These are phyloP conservation scores for Magnolia kwangsiensis DNA, from an alignment of 164 flowering plant genomes.

Conservation along the genomic window DNA sequence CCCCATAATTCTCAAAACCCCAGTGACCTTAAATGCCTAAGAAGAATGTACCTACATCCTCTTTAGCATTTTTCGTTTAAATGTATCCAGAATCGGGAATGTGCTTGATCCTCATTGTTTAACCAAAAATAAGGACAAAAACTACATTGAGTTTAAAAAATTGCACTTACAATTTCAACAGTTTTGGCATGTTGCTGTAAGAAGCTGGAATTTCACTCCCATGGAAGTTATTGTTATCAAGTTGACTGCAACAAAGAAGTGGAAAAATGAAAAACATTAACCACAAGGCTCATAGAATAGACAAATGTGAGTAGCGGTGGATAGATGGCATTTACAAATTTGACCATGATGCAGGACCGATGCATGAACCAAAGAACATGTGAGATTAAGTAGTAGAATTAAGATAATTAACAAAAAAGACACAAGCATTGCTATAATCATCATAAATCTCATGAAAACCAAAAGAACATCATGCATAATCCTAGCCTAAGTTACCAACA, in stretches of 20 bases:
- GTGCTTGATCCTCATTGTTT: neutral
- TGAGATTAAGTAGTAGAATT: too few species aligned
- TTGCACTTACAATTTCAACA: conserved; percentile 78
- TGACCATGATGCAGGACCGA: too few species aligned
- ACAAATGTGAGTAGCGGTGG: neutral
- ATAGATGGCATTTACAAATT: neutral
- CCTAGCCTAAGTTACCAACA: too few species aligned
- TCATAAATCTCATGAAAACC: too few species aligned
- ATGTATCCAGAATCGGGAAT: neutral
- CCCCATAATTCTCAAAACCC: too few species aligned
- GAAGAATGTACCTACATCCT: neutral
- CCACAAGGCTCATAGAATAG: neutral
- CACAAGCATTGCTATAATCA: too few species aligned
- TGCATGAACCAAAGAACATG: too few species aligned
- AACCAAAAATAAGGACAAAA: neutral
- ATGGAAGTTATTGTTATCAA: conserved; percentile 83
- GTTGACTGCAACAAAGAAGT: conserved; percentile 56
- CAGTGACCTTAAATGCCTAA: too few species aligned
- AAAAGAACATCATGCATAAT: too few species aligned
- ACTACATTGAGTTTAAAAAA: neutral
- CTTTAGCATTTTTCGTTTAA: neutral
- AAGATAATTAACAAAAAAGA: too few species aligned
- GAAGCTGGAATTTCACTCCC: conserved; percentile 74
- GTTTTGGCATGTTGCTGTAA: conserved; percentile 57
- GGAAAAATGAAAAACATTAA: neutral